Base-by-base conservation (phyloP, 2,329 filamentous ascomycete genomes). In the Helotiales sp. region DNA sequence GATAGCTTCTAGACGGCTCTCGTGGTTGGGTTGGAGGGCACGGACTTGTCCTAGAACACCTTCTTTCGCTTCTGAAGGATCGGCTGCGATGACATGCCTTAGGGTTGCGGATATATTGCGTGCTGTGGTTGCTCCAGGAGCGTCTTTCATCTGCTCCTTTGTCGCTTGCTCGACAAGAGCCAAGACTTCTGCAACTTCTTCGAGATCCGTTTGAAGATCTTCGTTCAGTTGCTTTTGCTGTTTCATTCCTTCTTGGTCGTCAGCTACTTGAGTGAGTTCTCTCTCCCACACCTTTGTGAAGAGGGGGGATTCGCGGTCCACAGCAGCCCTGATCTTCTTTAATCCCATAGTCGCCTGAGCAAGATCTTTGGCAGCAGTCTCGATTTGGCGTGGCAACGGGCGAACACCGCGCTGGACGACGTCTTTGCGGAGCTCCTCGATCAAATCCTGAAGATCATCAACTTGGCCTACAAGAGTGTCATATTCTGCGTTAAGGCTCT, bases 211-310 rank as follows among this genome's bases (percentile, higher is more conserved):
- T 69, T 95, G 87, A 62, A 99, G 77, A 77, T 99, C 95, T 44
- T 93, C 86, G 63, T 93, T 88, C 62, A 99, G 83, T 67, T 98
- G 95, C 77, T 99, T 95, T 79, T 96, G 93, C 80, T 98, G 89
- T 50, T 92, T 95, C 66, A 99, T 84, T 74, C 97, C 87, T 70
- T 98, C 93, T 65, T 93, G 87, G 70, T 97, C 95, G 72, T 96
- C 92, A 76, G 95, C 98, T 2, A 99, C 93, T 52, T 93, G 88
- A 73, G 98, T 91, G 46, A 99, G 80, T 73, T 98, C 93, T 75
- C 96, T 93, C 82, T 98, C 93, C 95, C 95, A 99, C 63, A 98
- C 96, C 83, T 97, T 97, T 54, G 92, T 97, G 93, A 95, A 99
- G 57, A 97, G 81, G 0, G 95, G 95, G 74, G 96, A 96, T 81